These are phyloP conservation scores for Alternaria longipes DNA, from an alignment of 2,329 filamentous ascomycete species.

Conservation along the genomic window DNA sequence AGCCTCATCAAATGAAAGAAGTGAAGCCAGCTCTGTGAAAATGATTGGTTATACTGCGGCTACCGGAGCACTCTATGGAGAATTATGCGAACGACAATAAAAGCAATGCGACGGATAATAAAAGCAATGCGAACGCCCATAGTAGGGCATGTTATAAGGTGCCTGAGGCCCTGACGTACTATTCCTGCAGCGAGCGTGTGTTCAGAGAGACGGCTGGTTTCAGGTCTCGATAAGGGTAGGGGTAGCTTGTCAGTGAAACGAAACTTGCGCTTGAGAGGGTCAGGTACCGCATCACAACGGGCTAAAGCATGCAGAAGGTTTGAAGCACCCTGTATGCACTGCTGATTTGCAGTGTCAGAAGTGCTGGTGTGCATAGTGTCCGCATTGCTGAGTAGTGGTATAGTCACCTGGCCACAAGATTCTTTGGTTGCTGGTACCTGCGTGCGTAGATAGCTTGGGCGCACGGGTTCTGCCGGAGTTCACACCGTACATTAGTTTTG, in stretches of 20 bases:
- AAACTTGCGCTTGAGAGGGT: neutral
- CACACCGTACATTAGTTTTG: neutral
- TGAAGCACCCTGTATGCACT: constrained; percentile 10
- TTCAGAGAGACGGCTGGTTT: too few species aligned
- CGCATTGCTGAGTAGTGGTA: neutral
- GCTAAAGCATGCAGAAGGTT: constrained; percentile 20
- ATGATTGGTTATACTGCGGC: neutral
- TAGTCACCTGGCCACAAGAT: neutral
- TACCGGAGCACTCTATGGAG: constrained; percentile 13
- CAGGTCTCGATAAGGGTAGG: too few species aligned
- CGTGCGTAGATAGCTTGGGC: neutral
- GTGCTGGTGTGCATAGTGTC: neutral
- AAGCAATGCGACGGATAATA: constrained; percentile 18
- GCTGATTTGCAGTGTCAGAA: constrained; percentile 11
- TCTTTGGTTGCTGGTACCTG: neutral
- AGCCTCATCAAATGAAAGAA: constrained; percentile 14
- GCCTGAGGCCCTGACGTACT: constrained; percentile 4
- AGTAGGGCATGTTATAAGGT: constrained; percentile 25
- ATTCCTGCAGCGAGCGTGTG: constrained; percentile 2
- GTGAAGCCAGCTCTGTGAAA: constrained; percentile 13
- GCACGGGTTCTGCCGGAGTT: neutral
- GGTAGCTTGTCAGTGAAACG: too few species aligned
- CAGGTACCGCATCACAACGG: constrained; percentile 20
- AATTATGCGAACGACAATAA: neutral
- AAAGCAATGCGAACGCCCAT: constrained; percentile 11